Conservation (phyloP, 345 rosid species). For the Lumnitzera littorea region DNA sequence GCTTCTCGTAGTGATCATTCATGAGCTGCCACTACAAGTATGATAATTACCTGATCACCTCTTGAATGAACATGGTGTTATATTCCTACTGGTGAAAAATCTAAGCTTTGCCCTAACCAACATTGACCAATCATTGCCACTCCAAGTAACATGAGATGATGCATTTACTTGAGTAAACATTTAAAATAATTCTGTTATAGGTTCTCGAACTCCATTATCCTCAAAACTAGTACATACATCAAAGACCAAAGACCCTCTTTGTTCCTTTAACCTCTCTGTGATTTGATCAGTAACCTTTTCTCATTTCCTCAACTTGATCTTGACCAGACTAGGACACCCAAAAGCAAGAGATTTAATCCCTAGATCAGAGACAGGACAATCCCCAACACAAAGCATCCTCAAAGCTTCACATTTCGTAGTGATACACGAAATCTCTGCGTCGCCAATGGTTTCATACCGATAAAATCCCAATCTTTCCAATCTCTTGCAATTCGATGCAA, state of each 20-base stretch:
- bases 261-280: conserved; percentile 48
- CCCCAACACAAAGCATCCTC: conserved; percentile 76
- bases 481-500: conserved; percentile 53
- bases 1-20: too few relatives aligned
- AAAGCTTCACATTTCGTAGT: conserved; percentile 54
- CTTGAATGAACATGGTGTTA: too few relatives aligned
- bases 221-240: conserved; percentile 46
- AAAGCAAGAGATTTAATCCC: conserved; percentile 60
- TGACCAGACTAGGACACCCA: conserved; percentile 78
- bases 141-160: not conserved
- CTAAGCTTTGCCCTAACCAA: too few relatives aligned
- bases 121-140: too few relatives aligned
- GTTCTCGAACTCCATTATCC: conserved; percentile 37
- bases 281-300: conserved; percentile 46
- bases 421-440: conserved; percentile 57
- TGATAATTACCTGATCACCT: too few relatives aligned
- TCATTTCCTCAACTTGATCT: conserved; percentile 79
- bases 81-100: too few relatives aligned
- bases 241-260: conserved; percentile 43
- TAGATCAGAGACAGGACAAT: conserved; percentile 53
- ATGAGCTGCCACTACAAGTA: too few relatives aligned
- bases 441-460: conserved; percentile 60
- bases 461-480: conserved; percentile 72
- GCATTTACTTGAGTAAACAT: conserved; percentile 21
- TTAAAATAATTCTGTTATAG: conserved; percentile 21